Percentiles rank a stretch among this genome's conserved stretches.
Conservation (phyloP, 164 flowering plant genomes). For the Hamamelis virginiana region DNA sequence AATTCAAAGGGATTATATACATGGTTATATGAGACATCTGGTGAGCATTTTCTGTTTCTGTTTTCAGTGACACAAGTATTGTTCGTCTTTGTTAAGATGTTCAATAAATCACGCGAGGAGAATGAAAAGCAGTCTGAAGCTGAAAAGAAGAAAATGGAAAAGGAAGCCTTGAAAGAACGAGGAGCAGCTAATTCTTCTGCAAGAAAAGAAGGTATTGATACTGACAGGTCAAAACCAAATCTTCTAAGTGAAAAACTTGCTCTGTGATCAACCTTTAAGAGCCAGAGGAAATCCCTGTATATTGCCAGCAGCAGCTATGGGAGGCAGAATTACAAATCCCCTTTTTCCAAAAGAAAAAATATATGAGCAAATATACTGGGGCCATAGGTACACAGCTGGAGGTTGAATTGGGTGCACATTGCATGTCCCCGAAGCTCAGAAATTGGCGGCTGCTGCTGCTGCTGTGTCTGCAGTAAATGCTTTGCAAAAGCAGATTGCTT, state of each 20-base stretch:
- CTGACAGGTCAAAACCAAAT: slow-evolving; percentile 16
- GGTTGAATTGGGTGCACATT: no score
- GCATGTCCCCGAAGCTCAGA: background rate
- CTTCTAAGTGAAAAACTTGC: slow-evolving; percentile 15
- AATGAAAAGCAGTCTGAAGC: slow-evolving; percentile 82
- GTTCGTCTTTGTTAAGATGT: slow-evolving; percentile 73
- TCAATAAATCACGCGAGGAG: slow-evolving; percentile 87
- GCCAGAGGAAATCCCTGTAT: background rate
- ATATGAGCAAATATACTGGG: no score
- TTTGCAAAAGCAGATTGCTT: background rate
- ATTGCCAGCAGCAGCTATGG: background rate
- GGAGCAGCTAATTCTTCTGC: slow-evolving; percentile 40
- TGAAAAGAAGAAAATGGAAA: slow-evolving; percentile 84
- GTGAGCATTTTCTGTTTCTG: background rate
- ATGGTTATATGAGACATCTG: background rate
- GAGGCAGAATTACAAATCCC: background rate
- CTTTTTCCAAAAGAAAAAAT: no score
- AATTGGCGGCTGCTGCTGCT: background rate
- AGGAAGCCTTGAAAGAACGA: slow-evolving; percentile 79
- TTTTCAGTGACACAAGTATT: slow-evolving; percentile 89
- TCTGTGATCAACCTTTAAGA: slow-evolving; percentile 4
- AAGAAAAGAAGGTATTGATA: slow-evolving; percentile 37
- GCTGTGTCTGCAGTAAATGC: background rate
- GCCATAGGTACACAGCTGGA: no score
- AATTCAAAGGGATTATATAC: background rate